Evolutionary conservation across 345 rosid genomes (phyloP).

Genomic region (Turritis glabra): DNA sequence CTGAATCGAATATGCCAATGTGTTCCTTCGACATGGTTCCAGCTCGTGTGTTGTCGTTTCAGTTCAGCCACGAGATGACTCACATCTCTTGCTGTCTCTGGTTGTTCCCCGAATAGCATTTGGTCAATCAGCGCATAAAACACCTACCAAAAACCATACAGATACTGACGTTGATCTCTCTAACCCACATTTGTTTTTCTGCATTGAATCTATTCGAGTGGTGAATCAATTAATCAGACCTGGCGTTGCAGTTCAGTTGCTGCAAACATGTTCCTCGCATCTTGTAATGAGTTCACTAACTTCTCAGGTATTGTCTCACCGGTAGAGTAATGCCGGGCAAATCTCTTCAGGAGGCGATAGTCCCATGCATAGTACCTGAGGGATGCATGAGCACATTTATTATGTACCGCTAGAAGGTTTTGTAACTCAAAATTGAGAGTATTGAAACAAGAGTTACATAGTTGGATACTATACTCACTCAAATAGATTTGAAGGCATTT

Average conservation of each 20-base stretch:
- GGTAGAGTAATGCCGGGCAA: slow-evolving; percentile 82
- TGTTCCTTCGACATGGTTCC: slow-evolving; percentile 90
- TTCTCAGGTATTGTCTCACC: slow-evolving; percentile 86
- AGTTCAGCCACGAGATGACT: slow-evolving; percentile 69
- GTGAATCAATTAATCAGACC: slow-evolving; percentile 46
- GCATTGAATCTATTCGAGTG: neutral
- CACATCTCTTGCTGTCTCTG: slow-evolving; percentile 44
- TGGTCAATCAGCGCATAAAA: slow-evolving; percentile 84
- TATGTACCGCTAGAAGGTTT: neutral
- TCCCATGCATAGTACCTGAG: slow-evolving; percentile 88
- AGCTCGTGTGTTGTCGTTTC: slow-evolving; percentile 69
- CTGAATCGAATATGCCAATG: slow-evolving; percentile 82
- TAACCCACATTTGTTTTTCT: neutral
- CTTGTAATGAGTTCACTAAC: slow-evolving; percentile 76
- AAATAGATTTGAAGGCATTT: slow-evolving; percentile 88
- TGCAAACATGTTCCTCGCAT: slow-evolving; percentile 87
- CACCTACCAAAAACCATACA: slow-evolving; percentile 44
- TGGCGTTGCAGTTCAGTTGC: slow-evolving; percentile 96
- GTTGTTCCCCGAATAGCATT: slow-evolving; percentile 78
- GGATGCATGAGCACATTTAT: slow-evolving; percentile 23
- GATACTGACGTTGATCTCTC: neutral
- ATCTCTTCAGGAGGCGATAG: slow-evolving; percentile 74
- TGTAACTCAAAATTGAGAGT: neutral
- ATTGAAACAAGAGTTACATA: neutral
- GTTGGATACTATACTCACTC: slow-evolving; percentile 68